phyloP scores from a whole-genome alignment of 1,284 basidiomycete species.

The Cutaneotrichosporon cavernicola region DNA sequence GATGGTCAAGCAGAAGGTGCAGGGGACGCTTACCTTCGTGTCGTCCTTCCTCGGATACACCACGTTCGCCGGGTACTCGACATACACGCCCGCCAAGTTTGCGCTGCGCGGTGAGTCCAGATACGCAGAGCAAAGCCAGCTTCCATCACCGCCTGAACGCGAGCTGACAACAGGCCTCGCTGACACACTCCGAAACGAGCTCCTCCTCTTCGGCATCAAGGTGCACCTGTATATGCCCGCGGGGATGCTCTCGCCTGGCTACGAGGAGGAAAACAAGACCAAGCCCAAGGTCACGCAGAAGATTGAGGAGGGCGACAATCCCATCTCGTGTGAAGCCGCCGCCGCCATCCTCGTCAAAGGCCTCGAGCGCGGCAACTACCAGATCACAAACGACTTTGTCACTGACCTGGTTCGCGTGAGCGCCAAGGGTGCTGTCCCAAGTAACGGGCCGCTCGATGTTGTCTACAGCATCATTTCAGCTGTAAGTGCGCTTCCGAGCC shows the following conservation, averaged over 20 bases:
- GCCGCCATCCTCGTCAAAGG: conserved; percentile 68
- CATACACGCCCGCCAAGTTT: conserved; percentile 85
- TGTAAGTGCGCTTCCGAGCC: not conserved
- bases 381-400: conserved; percentile 72
- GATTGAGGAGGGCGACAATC: conserved; percentile 76
- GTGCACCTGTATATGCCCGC: conserved; percentile 85
- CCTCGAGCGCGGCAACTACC: conserved; percentile 67
- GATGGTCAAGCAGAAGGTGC: conserved; percentile 64
- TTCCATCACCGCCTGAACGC: not conserved
- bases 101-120: conserved; percentile 67
- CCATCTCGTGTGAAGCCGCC: conserved; percentile 65
- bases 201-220: conserved; percentile 66
- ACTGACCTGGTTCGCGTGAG: conserved; percentile 68
- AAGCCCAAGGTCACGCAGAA: conserved; percentile 78
- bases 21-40: conserved; percentile 74
- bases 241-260: conserved; percentile 80
- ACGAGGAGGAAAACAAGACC: conserved; percentile 71
- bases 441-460: conserved; percentile 63
- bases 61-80: conserved; percentile 76
- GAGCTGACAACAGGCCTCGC: conserved; percentile 64
- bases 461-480: conserved; percentile 53
- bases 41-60: conserved; percentile 79
- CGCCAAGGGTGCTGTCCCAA: conserved; percentile 67
- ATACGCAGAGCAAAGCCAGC: conserved; percentile 14
- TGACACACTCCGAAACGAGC: conserved; percentile 78